These are phyloP conservation scores for Nakazawaea pomicola DNA, from an alignment of 805 yeast genomes.

Conservation along the genomic window DNA sequence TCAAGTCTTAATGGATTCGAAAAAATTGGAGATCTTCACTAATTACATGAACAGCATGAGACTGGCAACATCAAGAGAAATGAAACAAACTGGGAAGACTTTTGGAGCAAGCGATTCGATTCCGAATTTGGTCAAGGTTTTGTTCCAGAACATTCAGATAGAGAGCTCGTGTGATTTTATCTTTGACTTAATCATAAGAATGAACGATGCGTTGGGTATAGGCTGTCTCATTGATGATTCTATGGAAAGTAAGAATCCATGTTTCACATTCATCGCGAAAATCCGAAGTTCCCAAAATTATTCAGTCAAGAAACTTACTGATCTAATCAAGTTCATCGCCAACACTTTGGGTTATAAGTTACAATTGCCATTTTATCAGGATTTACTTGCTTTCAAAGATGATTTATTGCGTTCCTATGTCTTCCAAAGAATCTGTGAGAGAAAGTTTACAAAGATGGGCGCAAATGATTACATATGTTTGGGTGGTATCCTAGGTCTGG, in stretches of 20 bases:
- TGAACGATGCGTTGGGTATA: constrained; percentile 11
- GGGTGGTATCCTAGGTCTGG: not conserved
- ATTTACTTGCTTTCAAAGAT: constrained; percentile 4
- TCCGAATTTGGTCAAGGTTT: constrained; percentile 3
- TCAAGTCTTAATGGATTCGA: not conserved
- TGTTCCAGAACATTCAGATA: not conserved
- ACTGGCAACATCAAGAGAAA: constrained; percentile 2
- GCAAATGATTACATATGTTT: constrained; percentile 6
- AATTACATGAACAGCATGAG: constrained; percentile 6
- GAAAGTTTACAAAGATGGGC: constrained; percentile 2
- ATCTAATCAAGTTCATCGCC: constrained; percentile 10
- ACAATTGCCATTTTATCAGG: constrained; percentile 9
- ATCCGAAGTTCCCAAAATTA: not conserved
- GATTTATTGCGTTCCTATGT: constrained; percentile 1
- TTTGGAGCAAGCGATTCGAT: not conserved
- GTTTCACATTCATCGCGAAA: constrained; percentile 5
- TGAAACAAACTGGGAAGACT: constrained; percentile 3
- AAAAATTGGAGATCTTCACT: constrained; percentile 6
- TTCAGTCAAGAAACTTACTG: constrained; percentile 1
- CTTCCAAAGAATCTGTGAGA: constrained; percentile 3
- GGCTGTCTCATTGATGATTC: constrained; percentile 12
- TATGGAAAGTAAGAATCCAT: not conserved
- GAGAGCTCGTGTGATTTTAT: not conserved
- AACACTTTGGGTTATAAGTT: constrained; percentile 10
- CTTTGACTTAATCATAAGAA: constrained; percentile 2